These are phyloP conservation scores for Vaccinium darrowii DNA, from an alignment of 148 eudicot genomes.

Conservation along the genomic window DNA sequence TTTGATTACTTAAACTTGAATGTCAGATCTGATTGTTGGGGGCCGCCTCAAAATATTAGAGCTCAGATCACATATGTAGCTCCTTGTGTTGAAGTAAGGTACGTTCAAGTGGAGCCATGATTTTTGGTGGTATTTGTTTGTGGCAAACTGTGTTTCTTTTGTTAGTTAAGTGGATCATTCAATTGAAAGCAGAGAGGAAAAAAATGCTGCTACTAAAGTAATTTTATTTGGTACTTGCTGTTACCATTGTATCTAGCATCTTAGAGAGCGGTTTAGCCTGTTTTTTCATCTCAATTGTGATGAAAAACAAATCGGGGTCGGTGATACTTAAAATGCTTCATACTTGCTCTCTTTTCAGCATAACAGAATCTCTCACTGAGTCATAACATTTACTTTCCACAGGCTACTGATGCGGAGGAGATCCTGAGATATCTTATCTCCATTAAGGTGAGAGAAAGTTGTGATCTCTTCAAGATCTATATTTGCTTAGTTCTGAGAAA, in stretches of 20 bases:
- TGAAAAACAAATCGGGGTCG: neutral
- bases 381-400: slow-evolving; percentile 11
- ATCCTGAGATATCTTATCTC: slow-evolving; percentile 47
- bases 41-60: slow-evolving; percentile 71
- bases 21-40: slow-evolving; percentile 42
- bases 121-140: neutral
- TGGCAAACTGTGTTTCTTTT: neutral
- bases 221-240: too few species aligned
- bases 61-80: slow-evolving; percentile 67
- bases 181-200: neutral
- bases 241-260: neutral
- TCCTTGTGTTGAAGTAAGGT: slow-evolving; percentile 68
- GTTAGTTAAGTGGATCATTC: neutral
- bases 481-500: slow-evolving; percentile 65
- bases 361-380: too few species aligned
- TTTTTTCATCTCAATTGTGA: slow-evolving; percentile 37
- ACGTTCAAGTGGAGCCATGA: slow-evolving; percentile 12
- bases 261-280: neutral
- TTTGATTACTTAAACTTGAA: slow-evolving; percentile 8
- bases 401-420: slow-evolving; percentile 55
- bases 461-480: slow-evolving; percentile 66
- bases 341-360: neutral
- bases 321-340: neutral
- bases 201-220: neutral
- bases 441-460: slow-evolving; percentile 61